A percentile compares a stretch with the other conserved stretches of the same genome.
phyloP scores from a whole-genome alignment of 129 eudicot species.

The Smallanthus sonchifolius region DNA sequence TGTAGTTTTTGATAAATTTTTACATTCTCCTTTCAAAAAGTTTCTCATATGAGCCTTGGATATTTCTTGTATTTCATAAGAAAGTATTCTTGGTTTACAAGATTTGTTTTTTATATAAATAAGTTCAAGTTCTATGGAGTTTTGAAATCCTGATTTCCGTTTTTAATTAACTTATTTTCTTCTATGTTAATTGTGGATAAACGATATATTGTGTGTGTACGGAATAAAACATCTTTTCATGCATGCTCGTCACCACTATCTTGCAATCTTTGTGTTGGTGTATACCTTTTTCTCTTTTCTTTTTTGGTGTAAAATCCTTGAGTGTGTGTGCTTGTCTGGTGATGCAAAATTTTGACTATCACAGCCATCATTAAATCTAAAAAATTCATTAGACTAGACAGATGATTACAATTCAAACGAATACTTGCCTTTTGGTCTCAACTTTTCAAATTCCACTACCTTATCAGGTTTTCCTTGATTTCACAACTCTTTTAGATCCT shows the following conservation, averaged over 20 bases:
- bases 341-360: conserved; percentile 12
- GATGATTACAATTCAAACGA: conserved; percentile 17
- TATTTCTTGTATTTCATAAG: background rate
- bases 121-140: background rate
- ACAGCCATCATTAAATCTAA: conserved; percentile 8
- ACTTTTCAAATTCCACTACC: background rate
- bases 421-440: conserved; percentile 6
- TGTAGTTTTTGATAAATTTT: background rate
- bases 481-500: background rate
- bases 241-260: conserved; percentile 31
- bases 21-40: background rate
- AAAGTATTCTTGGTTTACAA: background rate
- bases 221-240: conserved; percentile 25
- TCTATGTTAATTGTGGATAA: background rate
- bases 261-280: conserved; percentile 17
- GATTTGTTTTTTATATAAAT: background rate
- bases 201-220: conserved; percentile 20
- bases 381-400: background rate
- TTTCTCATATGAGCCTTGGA: background rate
- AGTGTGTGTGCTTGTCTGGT: conserved; percentile 22
- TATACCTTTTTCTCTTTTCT: conserved; percentile 4
- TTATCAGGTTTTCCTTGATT: background rate
- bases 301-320: conserved; percentile 14
- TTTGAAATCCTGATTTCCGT: background rate
- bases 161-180: background rate